A percentile compares a stretch with the other conserved stretches of the same genome.
Evolutionary conservation across 495 filamentous ascomycete genomes (phyloP).

Genomic region (Talaromyces trachyspermus): DNA sequence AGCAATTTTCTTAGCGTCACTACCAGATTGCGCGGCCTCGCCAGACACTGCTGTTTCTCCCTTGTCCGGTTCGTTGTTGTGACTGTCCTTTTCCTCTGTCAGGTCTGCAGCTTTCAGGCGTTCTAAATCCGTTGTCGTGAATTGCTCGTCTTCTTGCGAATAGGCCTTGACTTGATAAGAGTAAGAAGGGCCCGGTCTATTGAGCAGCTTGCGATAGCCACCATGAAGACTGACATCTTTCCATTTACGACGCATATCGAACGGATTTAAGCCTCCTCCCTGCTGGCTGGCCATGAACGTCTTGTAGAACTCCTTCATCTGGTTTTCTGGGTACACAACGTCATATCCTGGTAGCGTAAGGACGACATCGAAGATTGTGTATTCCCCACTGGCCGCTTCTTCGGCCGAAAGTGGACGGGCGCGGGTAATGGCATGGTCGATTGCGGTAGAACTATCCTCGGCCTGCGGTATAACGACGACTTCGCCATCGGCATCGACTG

Average conservation of each 20-base stretch:
- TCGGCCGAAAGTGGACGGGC: conserved; percentile 68
- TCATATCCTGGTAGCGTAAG: conserved; percentile 90
- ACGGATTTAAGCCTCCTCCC: conserved; percentile 72
- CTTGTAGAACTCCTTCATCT: conserved; percentile 71
- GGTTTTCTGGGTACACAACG: conserved; percentile 75
- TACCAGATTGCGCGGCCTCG: too few relatives aligned
- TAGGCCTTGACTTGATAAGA: conserved; percentile 65
- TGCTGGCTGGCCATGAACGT: conserved; percentile 72
- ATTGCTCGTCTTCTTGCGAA: conserved; percentile 63
- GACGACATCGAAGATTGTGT: conserved; percentile 83
- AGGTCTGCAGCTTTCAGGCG: conserved; percentile 19
- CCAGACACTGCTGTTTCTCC: too few relatives aligned
- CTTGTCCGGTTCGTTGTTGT: too few relatives aligned
- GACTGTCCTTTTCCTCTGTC: conserved; percentile 10
- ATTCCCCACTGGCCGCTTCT: conserved; percentile 73
- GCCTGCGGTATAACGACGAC: conserved; percentile 52
- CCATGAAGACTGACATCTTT: conserved; percentile 86
- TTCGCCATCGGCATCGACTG: conserved; percentile 63
- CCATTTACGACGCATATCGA: conserved; percentile 77
- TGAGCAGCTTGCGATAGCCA: conserved; percentile 76
- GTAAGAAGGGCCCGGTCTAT: conserved; percentile 48
- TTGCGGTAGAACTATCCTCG: conserved; percentile 45
- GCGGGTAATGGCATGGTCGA: conserved; percentile 58
- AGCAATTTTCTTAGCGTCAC: conserved; percentile 51
- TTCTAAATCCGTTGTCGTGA: conserved; percentile 80